A percentile compares a stretch with the other conserved stretches of the same genome.
Conservation (phyloP, 139 green algal species). For the Ostreobium quekettii region DNA sequence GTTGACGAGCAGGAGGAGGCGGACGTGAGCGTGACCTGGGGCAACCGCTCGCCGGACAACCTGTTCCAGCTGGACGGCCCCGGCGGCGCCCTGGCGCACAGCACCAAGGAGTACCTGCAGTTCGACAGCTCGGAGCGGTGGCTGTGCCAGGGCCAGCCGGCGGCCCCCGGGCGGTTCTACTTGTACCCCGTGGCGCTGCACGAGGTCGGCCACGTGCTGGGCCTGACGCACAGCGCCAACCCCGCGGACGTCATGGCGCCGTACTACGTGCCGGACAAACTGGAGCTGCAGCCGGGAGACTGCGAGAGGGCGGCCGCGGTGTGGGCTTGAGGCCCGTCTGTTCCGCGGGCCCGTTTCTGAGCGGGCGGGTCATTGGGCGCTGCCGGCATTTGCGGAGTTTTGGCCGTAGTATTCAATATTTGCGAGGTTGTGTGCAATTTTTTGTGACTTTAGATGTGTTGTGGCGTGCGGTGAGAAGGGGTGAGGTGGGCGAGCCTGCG, state of each 20-base stretch:
- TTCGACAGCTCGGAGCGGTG: conserved; percentile 22
- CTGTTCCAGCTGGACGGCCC: conserved; percentile 24
- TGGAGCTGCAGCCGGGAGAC: conserved; percentile 11
- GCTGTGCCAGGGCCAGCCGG: conserved; percentile 20
- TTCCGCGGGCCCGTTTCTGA: no score
- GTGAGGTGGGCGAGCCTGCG: no score
- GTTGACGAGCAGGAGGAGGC: conserved; percentile 2
- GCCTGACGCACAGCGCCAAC: conserved; percentile 22
- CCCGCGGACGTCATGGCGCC: conserved; percentile 22
- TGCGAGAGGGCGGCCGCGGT: neutral
- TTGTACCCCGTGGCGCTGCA: no score
- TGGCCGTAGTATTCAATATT: no score
- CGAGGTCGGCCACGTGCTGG: conserved; percentile 29
- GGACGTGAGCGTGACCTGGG: conserved; percentile 16
- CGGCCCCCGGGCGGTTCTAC: no score
- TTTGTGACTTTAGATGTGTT: no score
- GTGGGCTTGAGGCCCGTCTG: no score
- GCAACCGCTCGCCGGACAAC: conserved; percentile 11
- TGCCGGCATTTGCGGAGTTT: no score
- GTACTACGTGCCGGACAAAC: conserved; percentile 20
- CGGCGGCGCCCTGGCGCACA: conserved; percentile 14
- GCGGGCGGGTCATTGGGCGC: no score
- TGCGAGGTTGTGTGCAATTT: no score
- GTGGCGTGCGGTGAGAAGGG: no score
- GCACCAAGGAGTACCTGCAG: neutral